Evolutionary conservation across 441 rosid species (phyloP), one percentile per base, ranked within the genome.

Genomic region (Eruca vesicaria): DNA sequence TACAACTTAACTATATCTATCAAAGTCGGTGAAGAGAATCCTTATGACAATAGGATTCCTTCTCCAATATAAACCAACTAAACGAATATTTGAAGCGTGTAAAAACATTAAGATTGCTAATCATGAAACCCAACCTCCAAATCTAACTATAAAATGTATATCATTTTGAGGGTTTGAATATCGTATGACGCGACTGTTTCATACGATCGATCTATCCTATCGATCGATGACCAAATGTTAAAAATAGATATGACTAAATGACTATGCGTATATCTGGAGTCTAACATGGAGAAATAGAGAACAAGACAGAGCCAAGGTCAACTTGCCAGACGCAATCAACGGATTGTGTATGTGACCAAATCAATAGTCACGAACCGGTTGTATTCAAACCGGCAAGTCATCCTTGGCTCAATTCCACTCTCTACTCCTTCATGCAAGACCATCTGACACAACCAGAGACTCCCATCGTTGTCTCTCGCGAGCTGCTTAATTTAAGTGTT

Each of bases 301-400:
- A 52, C 69, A 18, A 77, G 52, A 45, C 7, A 77, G 80, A 72
- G 73, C 69, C 77, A 71, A 77, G 45, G 73, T 67, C 73, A 78
- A 72, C 77, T 67, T 78, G 81, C 81, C 77, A 41, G 61, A 8
- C 65, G 72, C 69, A 65, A 72, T 41, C 69, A 72, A 72, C 20
- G 15, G 52, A 9, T 14, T 21, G 28, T 29, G 18, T 53, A 41
- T 11, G 16, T 56, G 28, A 71, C 71, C 75, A 65, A 33, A 70
- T 28, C 14, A 69, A 15, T 68, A 41, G 52, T 63, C 65, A 68
- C 59, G 36, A 66, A 72, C 77, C n/a, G n/a, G n/a, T n/a, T n/a
- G n/a, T n/a, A n/a, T n/a, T n/a, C n/a, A n/a, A n/a, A n/a, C n/a
- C 77, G 77, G 81, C 81, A 78, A 78, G 73, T 78, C 81, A 78